phyloP scores from a whole-genome alignment of 345 rosid species.

The Eucalyptus cloeziana region DNA sequence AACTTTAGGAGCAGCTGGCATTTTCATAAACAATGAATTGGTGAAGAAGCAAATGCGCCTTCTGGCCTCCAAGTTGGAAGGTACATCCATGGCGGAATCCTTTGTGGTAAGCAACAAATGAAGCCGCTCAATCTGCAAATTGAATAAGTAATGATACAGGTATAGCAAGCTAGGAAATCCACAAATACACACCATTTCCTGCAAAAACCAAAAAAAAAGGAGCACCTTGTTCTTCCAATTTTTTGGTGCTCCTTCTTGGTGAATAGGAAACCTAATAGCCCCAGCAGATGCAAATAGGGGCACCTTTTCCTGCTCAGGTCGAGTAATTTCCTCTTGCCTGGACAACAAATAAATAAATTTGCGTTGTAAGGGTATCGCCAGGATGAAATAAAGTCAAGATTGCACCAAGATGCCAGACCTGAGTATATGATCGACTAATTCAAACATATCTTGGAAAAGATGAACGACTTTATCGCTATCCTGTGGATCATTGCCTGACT shows the following conservation, averaged over 20 bases:
- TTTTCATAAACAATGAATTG: constrained; percentile 92
- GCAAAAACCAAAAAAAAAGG: neutral
- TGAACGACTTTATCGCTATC: constrained; percentile 76
- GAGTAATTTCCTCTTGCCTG: constrained; percentile 34
- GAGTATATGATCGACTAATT: constrained; percentile 64
- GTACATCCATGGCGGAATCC: constrained; percentile 99
- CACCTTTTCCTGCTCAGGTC: constrained; percentile 16
- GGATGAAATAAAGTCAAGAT: neutral
- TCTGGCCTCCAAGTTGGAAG: constrained; percentile 94
- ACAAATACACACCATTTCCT: no score
- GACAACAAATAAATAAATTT: neutral
- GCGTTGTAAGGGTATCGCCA: neutral
- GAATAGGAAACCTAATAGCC: constrained; percentile 77
- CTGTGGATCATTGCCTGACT: constrained; percentile 55
- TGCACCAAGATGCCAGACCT: constrained; percentile 32
- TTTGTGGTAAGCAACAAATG: constrained; percentile 77
- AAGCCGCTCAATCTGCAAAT: constrained; percentile 1
- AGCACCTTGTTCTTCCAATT: constrained; percentile 80
- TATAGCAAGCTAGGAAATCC: no score
- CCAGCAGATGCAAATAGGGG: constrained; percentile 75
- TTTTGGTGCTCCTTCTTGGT: neutral
- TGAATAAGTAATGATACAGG: neutral
- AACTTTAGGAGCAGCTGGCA: constrained; percentile 95
- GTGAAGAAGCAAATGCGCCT: constrained; percentile 98
- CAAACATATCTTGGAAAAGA: constrained; percentile 95